Evolutionary conservation across 768 basidiomycete species (phyloP).

Genomic region (Dendrothele bispora): DNA sequence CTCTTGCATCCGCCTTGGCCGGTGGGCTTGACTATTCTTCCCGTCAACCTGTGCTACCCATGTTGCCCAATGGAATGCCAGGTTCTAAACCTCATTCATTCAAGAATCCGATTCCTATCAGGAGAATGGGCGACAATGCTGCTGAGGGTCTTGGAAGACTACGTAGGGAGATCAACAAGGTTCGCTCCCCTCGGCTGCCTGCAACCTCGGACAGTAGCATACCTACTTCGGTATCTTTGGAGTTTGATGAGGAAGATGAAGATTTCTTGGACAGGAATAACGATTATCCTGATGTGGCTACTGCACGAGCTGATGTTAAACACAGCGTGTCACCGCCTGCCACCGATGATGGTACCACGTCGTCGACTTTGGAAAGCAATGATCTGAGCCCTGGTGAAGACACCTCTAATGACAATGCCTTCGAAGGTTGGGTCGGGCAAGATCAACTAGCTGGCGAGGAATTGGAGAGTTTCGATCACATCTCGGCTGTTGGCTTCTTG

Average conservation of each 20-base stretch:
- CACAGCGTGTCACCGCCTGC: slow-evolving; percentile 24
- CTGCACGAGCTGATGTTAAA: slow-evolving; percentile 19
- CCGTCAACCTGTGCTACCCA: slow-evolving; percentile 58
- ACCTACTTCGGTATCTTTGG: slow-evolving; percentile 43
- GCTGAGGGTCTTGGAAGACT: slow-evolving; percentile 62
- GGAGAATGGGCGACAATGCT: slow-evolving; percentile 53
- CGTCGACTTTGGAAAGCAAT: slow-evolving; percentile 38
- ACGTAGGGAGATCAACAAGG: slow-evolving; percentile 53
- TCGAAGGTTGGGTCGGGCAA: slow-evolving; percentile 46
- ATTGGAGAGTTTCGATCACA: slow-evolving; percentile 50
- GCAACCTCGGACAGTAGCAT: slow-evolving; percentile 23
- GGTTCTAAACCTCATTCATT: slow-evolving; percentile 38
- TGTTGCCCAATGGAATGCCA: slow-evolving; percentile 73
- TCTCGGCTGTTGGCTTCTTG: slow-evolving; percentile 40
- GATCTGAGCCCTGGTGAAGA: slow-evolving; percentile 34
- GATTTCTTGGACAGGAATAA: slow-evolving; percentile 42
- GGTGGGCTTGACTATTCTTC: slow-evolving; percentile 55
- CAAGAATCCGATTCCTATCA: slow-evolving; percentile 56
- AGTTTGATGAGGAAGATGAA: slow-evolving; percentile 72
- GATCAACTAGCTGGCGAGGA: slow-evolving; percentile 50
- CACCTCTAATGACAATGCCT: slow-evolving; percentile 27
- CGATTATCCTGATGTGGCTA: slow-evolving; percentile 15
- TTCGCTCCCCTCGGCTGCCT: slow-evolving; percentile 42
- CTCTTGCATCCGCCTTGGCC: slow-evolving; percentile 71
- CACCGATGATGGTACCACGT: slow-evolving; percentile 29